Evolutionary conservation across 805 yeast species (phyloP).

Genomic region (Zygosaccharomyces bailii): DNA sequence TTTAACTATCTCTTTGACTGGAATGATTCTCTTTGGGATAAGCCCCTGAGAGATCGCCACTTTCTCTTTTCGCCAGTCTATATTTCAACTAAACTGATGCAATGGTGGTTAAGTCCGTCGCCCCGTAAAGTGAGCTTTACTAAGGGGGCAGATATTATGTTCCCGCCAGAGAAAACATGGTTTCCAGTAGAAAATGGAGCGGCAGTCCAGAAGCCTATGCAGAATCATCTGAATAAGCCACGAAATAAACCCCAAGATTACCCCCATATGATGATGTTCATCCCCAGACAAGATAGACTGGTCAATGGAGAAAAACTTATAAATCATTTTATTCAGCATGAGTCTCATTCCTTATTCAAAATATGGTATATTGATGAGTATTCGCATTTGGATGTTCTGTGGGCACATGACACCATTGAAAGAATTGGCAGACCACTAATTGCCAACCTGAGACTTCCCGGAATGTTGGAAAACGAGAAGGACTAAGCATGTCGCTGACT

Average conservation of each 20-base stretch:
- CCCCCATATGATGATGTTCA: constrained; percentile 62
- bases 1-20: constrained; percentile 86
- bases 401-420: constrained; percentile 79
- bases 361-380: constrained; percentile 52
- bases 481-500: background rate
- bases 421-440: constrained; percentile 55
- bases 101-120: constrained; percentile 77
- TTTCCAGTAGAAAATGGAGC: constrained; percentile 36
- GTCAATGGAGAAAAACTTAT: constrained; percentile 72
- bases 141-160: constrained; percentile 39
- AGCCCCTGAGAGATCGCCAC: constrained; percentile 60
- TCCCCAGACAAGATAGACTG: constrained; percentile 69
- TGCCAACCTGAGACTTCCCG: constrained; percentile 32
- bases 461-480: constrained; percentile 2
- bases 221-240: constrained; percentile 26
- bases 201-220: constrained; percentile 13
- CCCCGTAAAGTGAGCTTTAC: constrained; percentile 42
- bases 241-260: constrained; percentile 39
- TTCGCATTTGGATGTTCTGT: constrained; percentile 84
- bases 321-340: constrained; percentile 60
- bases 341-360: constrained; percentile 38
- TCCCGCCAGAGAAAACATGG: constrained; percentile 56
- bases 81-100: constrained; percentile 76
- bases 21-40: constrained; percentile 78
- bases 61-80: constrained; percentile 84